These are phyloP conservation scores for Colletotrichum sp. DNA, from an alignment of 2,329 filamentous ascomycete species.

Conservation along the genomic window DNA sequence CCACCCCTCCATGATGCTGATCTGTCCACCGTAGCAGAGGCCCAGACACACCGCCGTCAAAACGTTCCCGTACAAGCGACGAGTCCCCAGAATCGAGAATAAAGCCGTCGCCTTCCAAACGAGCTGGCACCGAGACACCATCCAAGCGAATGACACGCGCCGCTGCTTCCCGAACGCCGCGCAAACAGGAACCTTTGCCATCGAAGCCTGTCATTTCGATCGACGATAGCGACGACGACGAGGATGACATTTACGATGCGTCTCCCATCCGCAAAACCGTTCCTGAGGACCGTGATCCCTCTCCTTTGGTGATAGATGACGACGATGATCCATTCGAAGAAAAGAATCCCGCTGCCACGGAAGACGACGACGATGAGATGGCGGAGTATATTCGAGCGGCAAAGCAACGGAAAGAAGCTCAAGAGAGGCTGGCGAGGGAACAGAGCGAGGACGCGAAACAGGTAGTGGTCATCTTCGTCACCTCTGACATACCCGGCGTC, in stretches of 20 bases:
- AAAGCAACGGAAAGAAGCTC: constrained; percentile 40
- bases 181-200: constrained; percentile 5
- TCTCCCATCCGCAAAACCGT: constrained; percentile 16
- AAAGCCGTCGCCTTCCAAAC: constrained; percentile 3
- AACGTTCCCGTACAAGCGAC: constrained; percentile 33
- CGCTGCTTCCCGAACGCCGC: constrained; percentile 15
- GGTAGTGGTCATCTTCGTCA: constrained; percentile 50
- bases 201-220: constrained; percentile 23
- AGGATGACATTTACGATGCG: constrained; percentile 17
- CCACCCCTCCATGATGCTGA: constrained; percentile 19
- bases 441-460: constrained; percentile 27
- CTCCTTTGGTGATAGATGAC: constrained; percentile 25
- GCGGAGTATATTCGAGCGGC: constrained; percentile 51
- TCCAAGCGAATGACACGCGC: constrained; percentile 10
- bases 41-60: constrained; percentile 39
- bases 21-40: constrained; percentile 26
- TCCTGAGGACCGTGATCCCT: neutral
- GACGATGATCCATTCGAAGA: constrained; percentile 24
- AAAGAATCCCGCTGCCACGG: neutral
- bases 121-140: neutral
- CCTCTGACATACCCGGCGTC: constrained; percentile 67
- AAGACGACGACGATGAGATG: constrained; percentile 42
- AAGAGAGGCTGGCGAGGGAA: constrained; percentile 42
- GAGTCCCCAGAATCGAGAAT: constrained; percentile 11
- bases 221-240: constrained; percentile 25